Percentiles rank a stretch among this genome's conserved stretches.
These are phyloP conservation scores for Gastrolobium bilobum DNA, from an alignment of 306 rosid genomes.

Conservation along the genomic window DNA sequence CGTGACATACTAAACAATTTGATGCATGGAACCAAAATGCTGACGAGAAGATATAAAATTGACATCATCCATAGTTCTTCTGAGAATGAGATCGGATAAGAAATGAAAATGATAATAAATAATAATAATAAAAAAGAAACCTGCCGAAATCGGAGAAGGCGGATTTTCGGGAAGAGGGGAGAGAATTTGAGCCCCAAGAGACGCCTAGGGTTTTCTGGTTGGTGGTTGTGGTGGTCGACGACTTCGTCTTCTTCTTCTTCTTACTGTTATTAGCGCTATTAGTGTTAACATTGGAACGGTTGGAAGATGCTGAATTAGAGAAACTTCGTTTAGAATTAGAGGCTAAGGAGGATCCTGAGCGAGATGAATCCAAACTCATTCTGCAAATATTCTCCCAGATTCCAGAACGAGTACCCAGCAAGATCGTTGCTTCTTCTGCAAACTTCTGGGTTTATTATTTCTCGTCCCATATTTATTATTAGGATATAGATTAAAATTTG, in stretches of 20 bases:
- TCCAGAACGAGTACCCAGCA: neutral
- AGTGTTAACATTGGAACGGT: slow-evolving; percentile 43
- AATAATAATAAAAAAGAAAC: slow-evolving; percentile 36
- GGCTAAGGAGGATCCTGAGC: slow-evolving; percentile 63
- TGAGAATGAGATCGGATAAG: neutral
- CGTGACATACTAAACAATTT: neutral
- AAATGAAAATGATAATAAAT: neutral
- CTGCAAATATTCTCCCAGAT: neutral
- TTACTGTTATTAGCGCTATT: slow-evolving; percentile 5
- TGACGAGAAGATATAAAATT: neutral
- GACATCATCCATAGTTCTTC: neutral
- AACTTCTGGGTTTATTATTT: too few species aligned
- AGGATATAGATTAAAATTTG: too few species aligned
- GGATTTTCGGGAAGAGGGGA: slow-evolving; percentile 63
- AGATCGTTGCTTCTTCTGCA: neutral
- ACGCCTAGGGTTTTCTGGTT: slow-evolving; percentile 89
- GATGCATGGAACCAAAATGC: neutral
- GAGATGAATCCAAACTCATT: slow-evolving; percentile 73
- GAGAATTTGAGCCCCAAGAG: slow-evolving; percentile 80
- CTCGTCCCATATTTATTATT: too few species aligned
- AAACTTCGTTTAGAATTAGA: slow-evolving; percentile 64
- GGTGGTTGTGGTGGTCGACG: neutral
- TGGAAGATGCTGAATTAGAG: slow-evolving; percentile 58
- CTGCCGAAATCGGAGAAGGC: slow-evolving; percentile 80
- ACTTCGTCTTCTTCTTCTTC: slow-evolving; percentile 48